Evolutionary conservation across 2,329 filamentous ascomycete genomes (phyloP).

Genomic region (Arthrinium phaeospermum): DNA sequence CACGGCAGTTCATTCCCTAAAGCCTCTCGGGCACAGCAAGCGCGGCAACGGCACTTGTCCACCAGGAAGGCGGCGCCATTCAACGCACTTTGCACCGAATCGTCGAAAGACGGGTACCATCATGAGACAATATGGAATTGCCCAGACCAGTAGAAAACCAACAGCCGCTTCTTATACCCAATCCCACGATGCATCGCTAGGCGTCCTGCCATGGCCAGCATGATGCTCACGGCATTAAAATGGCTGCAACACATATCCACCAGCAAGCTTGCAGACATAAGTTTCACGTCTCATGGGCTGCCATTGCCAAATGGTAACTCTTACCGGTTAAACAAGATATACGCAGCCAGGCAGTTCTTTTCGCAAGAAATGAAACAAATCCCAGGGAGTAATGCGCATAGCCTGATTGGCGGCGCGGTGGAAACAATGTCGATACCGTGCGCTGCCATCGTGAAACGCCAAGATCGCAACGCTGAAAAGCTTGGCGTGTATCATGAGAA

Average conservation of each 20-base stretch:
- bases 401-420: neutral
- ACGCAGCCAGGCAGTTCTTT: neutral
- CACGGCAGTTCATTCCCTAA: neutral
- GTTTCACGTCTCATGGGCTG: neutral
- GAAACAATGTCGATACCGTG: constrained; percentile 8
- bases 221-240: too few species aligned
- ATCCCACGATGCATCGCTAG: too few species aligned
- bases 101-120: too few species aligned
- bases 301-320: neutral
- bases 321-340: neutral
- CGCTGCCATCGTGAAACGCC: constrained; percentile 33
- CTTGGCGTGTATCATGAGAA: constrained; percentile 23
- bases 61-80: neutral
- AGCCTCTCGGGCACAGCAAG: neutral
- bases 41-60: neutral
- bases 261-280: neutral
- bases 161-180: too few species aligned
- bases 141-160: too few species aligned
- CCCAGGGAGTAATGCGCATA: too few species aligned
- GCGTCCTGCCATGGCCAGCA: too few species aligned
- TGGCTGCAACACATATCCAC: neutral
- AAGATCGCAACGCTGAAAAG: constrained; percentile 27
- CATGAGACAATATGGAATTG: too few species aligned
- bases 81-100: neutral
- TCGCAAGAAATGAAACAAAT: neutral